Evolutionary conservation across 2,329 filamentous ascomycete species (phyloP).

Genomic region (Scolecobasidium constrictum): DNA sequence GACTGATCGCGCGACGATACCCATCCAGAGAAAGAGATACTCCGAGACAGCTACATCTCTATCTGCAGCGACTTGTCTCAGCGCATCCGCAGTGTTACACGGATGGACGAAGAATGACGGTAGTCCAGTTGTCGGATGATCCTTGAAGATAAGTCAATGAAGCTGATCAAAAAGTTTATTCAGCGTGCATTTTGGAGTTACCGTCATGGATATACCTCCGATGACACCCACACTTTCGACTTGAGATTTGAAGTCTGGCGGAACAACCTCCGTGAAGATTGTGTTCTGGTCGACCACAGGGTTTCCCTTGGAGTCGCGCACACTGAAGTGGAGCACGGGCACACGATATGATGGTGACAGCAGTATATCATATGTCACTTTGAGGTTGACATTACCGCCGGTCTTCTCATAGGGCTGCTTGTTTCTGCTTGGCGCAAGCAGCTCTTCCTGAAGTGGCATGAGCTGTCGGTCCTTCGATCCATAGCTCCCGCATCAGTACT

Average conservation of each 20-base stretch:
- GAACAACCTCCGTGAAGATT: conserved; percentile 61
- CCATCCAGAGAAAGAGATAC: conserved; percentile 9
- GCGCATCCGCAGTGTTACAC: conserved; percentile 8
- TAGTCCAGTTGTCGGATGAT: conserved; percentile 6
- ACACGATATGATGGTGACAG: conserved; percentile 64
- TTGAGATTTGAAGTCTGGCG: conserved; percentile 49
- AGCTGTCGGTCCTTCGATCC: no score
- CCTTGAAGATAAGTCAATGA: conserved; percentile 1
- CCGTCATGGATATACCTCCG: conserved; percentile 66
- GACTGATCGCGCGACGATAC: conserved; percentile 3
- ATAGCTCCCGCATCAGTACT: no score
- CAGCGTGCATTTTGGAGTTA: conserved; percentile 40
- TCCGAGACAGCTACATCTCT: background rate
- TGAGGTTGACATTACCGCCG: background rate
- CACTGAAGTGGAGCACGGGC: conserved; percentile 65
- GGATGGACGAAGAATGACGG: conserved; percentile 10
- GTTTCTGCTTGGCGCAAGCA: no score
- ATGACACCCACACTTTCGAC: conserved; percentile 53
- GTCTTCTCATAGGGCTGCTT: background rate
- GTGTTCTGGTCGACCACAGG: conserved; percentile 53
- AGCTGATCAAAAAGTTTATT: background rate
- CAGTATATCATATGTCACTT: conserved; percentile 63
- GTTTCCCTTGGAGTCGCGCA: conserved; percentile 48
- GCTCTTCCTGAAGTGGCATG: no score
- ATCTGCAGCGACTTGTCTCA: background rate